phyloP scores from a whole-genome alignment of 257 asterid species.

The Dorcoceras hygrometricum region DNA sequence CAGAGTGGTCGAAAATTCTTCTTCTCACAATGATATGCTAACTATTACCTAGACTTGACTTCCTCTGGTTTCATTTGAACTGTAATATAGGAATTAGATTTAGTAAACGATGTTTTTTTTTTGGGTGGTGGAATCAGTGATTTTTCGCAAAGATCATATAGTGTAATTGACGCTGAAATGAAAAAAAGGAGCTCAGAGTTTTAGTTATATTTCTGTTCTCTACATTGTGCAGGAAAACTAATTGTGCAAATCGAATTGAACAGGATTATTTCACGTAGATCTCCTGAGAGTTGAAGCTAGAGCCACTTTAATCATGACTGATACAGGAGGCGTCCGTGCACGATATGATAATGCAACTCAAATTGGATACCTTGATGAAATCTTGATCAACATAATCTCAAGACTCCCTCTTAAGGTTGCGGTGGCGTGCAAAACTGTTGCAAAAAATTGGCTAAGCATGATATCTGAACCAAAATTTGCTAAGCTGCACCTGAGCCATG shows the following conservation, averaged over 20 bases:
- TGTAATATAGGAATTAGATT: background rate
- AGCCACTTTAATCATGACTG: constrained; percentile 26
- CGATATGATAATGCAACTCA: background rate
- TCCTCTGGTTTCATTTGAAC: background rate
- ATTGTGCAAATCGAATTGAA: constrained; percentile 1
- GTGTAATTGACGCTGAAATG: background rate
- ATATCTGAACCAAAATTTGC: constrained; percentile 26
- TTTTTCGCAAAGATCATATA: background rate
- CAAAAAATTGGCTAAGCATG: constrained; percentile 27
- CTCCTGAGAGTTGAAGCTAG: constrained; percentile 13
- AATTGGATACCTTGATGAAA: constrained; percentile 23
- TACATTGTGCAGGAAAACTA: constrained; percentile 16
- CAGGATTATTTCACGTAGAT: background rate
- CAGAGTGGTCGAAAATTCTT: background rate
- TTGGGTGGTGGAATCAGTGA: too few species aligned
- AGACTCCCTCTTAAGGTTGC: constrained; percentile 25
- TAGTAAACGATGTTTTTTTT: background rate
- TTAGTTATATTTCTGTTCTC: background rate
- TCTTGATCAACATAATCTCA: constrained; percentile 24
- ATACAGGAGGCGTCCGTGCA: background rate
- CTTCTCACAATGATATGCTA: background rate
- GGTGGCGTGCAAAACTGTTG: constrained; percentile 24
- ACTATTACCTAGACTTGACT: background rate
- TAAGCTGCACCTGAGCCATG: constrained; percentile 21
- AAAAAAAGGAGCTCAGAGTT: background rate